phyloP scores from a whole-genome alignment of 1,284 basidiomycete species.

The Cutaneotrichosporon sp. region DNA sequence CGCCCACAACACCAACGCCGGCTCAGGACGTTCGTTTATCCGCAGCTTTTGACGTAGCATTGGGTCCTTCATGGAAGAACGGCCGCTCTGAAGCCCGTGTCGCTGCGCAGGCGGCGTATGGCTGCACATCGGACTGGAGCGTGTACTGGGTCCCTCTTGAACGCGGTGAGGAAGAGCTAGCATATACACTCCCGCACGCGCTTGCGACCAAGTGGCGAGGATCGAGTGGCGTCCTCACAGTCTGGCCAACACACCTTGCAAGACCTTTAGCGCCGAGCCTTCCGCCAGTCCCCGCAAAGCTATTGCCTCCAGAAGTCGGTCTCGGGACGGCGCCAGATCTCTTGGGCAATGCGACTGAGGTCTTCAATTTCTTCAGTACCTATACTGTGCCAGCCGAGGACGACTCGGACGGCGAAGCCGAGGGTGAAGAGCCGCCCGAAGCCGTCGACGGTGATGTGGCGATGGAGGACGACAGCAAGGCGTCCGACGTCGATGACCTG shows the following conservation, averaged over 20 bases:
- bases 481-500: constrained; percentile 35
- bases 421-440: constrained; percentile 6
- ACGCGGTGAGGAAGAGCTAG: constrained; percentile 11
- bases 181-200: constrained; percentile 3
- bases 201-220: constrained; percentile 7
- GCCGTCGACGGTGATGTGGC: constrained; percentile 9
- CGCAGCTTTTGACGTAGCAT: constrained; percentile 9
- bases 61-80: constrained; percentile 26
- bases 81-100: constrained; percentile 20
- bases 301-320: too few relatives aligned
- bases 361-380: constrained; percentile 19
- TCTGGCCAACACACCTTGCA: too few relatives aligned
- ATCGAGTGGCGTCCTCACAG: too few relatives aligned
- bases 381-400: constrained; percentile 28
- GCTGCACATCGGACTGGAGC: constrained; percentile 24
- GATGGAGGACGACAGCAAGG: constrained; percentile 18
- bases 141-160: constrained; percentile 32
- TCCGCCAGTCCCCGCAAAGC: too few relatives aligned
- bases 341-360: too few relatives aligned
- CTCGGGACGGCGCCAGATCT: too few relatives aligned
- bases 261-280: too few relatives aligned
- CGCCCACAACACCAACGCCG: constrained; percentile 6
- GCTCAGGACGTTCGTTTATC: constrained; percentile 21
- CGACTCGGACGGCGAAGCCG: constrained; percentile 12
- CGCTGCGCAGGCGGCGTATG: constrained; percentile 14